A percentile compares a stretch with the other conserved stretches of the same genome.
phyloP scores from a whole-genome alignment of 257 asterid species.

The Dorcoceras hygrometricum region DNA sequence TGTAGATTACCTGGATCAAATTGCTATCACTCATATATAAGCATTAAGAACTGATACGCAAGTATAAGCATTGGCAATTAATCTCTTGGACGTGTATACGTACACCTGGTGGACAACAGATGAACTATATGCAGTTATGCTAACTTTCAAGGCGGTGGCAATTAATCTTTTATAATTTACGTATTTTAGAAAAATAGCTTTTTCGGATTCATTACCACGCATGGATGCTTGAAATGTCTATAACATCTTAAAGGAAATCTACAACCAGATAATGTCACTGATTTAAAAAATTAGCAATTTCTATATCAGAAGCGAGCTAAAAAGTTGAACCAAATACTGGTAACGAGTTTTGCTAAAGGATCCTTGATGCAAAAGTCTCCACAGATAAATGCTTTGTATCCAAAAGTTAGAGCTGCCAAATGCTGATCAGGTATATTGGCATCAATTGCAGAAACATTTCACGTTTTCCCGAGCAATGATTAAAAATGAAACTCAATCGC shows the following conservation, averaged over 20 bases:
- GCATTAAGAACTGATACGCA: no score
- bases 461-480: neutral
- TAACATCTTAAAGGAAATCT: neutral
- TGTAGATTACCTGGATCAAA: neutral
- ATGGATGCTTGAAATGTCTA: neutral
- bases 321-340: neutral
- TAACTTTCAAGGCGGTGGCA: no score
- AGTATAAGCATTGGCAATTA: no score
- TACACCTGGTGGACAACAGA: no score
- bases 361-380: neutral
- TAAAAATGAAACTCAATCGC: neutral
- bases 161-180: no score
- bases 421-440: neutral
- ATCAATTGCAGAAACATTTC: conserved; percentile 11
- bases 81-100: neutral
- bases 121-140: neutral
- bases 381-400: neutral
- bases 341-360: neutral
- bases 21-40: neutral
- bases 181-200: neutral
- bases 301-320: conserved; percentile 3
- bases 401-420: neutral
- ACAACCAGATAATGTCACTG: no score
- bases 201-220: neutral
- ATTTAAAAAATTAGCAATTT: no score